These are phyloP conservation scores for Trichophyton schoenleinii DNA, from an alignment of 2,329 filamentous ascomycete species.

Conservation along the genomic window DNA sequence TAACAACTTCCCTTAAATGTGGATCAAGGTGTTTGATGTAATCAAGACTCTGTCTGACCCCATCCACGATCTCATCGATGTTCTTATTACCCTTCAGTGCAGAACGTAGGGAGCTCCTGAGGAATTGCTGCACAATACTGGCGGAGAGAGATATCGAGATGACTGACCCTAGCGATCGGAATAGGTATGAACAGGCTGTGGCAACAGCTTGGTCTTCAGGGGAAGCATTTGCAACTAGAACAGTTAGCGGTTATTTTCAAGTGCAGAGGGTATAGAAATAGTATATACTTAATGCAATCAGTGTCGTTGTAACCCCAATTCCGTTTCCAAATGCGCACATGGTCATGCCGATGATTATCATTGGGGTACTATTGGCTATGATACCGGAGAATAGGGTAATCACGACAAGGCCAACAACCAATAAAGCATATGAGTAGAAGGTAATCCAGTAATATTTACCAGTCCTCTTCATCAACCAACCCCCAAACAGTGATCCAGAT, in stretches of 20 bases:
- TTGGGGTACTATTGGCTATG: constrained; percentile 36
- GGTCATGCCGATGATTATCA: constrained; percentile 47
- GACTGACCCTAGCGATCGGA: constrained; percentile 57
- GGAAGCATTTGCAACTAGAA: constrained; percentile 52
- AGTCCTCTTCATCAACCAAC: constrained; percentile 55
- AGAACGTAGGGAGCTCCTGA: constrained; percentile 45
- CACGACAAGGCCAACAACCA: constrained; percentile 43
- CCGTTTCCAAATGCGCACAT: constrained; percentile 44
- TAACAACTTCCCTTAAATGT: constrained; percentile 45
- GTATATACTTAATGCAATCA: constrained; percentile 50
- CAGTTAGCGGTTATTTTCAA: constrained; percentile 1
- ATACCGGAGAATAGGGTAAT: constrained; percentile 48
- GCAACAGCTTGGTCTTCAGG: constrained; percentile 59
- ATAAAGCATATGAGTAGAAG: constrained; percentile 40
- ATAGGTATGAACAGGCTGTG: constrained; percentile 69
- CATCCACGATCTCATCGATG: constrained; percentile 53
- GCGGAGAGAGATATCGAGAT: constrained; percentile 57
- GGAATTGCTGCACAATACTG: constrained; percentile 57
- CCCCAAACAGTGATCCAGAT: constrained; percentile 50
- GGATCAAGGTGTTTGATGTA: constrained; percentile 56
- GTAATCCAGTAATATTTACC: constrained; percentile 62
- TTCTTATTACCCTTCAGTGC: constrained; percentile 46
- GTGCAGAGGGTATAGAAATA: neutral
- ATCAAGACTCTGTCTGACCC: constrained; percentile 57
- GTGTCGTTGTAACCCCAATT: constrained; percentile 55